These are phyloP conservation scores for Barnettozyma salicaria DNA, from an alignment of 805 yeast genomes.

Conservation along the genomic window DNA sequence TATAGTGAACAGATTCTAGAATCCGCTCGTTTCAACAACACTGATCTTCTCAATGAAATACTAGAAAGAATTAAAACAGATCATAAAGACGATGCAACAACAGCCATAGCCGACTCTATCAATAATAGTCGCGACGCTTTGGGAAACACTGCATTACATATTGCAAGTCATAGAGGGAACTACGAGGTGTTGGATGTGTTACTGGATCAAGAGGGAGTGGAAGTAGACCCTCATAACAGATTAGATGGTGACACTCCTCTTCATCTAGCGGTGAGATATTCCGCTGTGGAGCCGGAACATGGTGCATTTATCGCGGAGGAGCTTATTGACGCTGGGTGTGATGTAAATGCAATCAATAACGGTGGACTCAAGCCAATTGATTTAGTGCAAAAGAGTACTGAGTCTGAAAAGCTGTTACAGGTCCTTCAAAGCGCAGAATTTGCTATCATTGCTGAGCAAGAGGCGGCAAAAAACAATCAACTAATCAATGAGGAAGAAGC, in stretches of 20 bases:
- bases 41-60: conserved; percentile 60
- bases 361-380: conserved; percentile 72
- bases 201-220: conserved; percentile 85
- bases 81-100: conserved; percentile 12
- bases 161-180: conserved; percentile 76
- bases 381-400: conserved; percentile 45
- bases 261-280: conserved; percentile 76
- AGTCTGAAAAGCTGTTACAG: conserved; percentile 42
- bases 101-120: conserved; percentile 40
- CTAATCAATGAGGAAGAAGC: conserved; percentile 32
- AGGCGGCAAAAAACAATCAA: conserved; percentile 21
- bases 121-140: conserved; percentile 45
- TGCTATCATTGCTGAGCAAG: conserved; percentile 42
- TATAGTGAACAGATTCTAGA: conserved; percentile 76
- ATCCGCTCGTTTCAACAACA: conserved; percentile 82
- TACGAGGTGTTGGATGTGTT: conserved; percentile 80
- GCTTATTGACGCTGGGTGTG: conserved; percentile 87
- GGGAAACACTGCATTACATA: conserved; percentile 41
- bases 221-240: conserved; percentile 73
- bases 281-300: conserved; percentile 76
- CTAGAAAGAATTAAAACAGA: conserved; percentile 32
- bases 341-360: conserved; percentile 57
- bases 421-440: conserved; percentile 79
- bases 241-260: conserved; percentile 82
- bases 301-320: conserved; percentile 74